phyloP scores from a whole-genome alignment of 345 rosid genomes.

The Syzygium aqueum region DNA sequence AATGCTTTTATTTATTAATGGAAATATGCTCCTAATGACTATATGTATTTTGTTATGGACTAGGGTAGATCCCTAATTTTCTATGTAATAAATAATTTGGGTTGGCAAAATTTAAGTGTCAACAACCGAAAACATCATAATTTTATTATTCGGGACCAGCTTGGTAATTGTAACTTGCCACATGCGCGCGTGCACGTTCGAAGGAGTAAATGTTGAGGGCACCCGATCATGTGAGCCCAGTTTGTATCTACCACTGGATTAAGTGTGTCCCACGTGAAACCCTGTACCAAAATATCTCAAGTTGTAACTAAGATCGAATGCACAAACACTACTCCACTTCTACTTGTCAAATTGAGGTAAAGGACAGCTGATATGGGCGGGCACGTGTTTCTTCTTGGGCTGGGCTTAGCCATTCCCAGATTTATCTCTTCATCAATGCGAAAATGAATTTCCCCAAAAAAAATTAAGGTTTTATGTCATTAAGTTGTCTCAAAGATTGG shows the following conservation, averaged over 20 bases:
- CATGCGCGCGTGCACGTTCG: fast-evolving
- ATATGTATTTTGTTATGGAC: neutral
- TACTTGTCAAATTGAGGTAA: neutral
- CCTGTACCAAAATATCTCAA: neutral
- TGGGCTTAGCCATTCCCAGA: neutral
- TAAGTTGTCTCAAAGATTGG: no score
- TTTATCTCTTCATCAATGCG: no score
- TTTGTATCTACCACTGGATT: neutral
- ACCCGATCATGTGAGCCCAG: neutral
- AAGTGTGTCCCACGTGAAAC: neutral
- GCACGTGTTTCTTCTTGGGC: neutral
- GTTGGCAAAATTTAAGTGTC: neutral
- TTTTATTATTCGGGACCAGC: neutral
- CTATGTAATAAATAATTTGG: neutral
- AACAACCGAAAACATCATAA: neutral
- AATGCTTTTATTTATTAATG: neutral
- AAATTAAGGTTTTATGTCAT: no score
- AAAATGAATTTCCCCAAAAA: no score
- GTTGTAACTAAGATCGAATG: neutral
- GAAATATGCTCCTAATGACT: neutral
- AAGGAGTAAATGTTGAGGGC: neutral
- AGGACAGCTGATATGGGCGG: neutral
- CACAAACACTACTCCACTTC: neutral
- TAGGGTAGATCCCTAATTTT: fast-evolving
- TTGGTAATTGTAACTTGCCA: neutral